These are phyloP conservation scores for Aaosphaeria arxii DNA, from an alignment of 2,329 filamentous ascomycete genomes.

Conservation along the genomic window DNA sequence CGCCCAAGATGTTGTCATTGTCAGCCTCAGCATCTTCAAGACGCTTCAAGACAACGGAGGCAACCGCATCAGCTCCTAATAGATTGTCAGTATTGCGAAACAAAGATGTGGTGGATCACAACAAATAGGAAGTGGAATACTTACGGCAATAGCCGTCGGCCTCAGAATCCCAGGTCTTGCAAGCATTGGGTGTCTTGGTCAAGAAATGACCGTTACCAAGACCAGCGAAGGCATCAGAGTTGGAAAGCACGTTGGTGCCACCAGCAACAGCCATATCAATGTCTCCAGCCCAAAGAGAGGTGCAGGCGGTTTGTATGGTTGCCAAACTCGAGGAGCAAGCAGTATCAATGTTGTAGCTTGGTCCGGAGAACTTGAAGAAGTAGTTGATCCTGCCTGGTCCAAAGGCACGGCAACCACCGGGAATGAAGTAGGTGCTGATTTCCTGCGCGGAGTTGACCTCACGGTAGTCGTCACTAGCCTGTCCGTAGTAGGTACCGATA, in stretches of 20 bases:
- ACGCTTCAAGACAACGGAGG: slow-evolving; percentile 23
- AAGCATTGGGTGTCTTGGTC: slow-evolving; percentile 17
- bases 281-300: slow-evolving; percentile 25
- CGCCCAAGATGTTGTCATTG: slow-evolving; percentile 19
- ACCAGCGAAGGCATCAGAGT: slow-evolving; percentile 25
- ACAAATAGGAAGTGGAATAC: too few species aligned
- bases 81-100: too few species aligned
- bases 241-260: slow-evolving; percentile 15
- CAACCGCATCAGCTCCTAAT: slow-evolving; percentile 19
- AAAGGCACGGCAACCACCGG: slow-evolving; percentile 52
- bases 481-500: slow-evolving; percentile 31
- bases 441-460: slow-evolving; percentile 6
- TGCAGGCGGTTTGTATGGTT: slow-evolving; percentile 17
- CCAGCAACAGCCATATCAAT: slow-evolving; percentile 12
- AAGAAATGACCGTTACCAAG: slow-evolving; percentile 13
- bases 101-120: too few species aligned
- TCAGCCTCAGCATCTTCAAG: slow-evolving; percentile 20
- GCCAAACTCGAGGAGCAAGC: slow-evolving; percentile 31
- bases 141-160: slow-evolving; percentile 24
- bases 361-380: slow-evolving; percentile 34
- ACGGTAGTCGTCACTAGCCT: slow-evolving; percentile 24
- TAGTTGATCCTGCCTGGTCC: slow-evolving; percentile 43
- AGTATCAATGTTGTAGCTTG: slow-evolving; percentile 40
- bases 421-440: slow-evolving; percentile 46
- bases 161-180: slow-evolving; percentile 24